phyloP scores from a whole-genome alignment of 108 stramenopile genomes.

The Fragilaria radians region DNA sequence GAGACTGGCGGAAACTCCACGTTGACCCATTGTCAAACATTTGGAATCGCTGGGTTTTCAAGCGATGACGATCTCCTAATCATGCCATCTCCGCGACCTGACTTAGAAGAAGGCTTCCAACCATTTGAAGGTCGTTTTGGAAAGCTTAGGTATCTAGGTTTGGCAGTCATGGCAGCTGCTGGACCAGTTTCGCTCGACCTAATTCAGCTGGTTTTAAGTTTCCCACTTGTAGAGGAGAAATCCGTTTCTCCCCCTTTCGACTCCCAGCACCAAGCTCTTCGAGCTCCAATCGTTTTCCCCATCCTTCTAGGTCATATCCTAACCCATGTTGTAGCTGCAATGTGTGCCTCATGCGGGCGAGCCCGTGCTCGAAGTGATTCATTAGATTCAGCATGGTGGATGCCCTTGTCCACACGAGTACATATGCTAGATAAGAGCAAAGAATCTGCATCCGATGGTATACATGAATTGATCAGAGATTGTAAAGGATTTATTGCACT shows the following conservation, averaged over 20 bases:
- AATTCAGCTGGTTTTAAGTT: slow-evolving; percentile 66
- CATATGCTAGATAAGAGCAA: slow-evolving; percentile 11
- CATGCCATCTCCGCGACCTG: slow-evolving; percentile 43
- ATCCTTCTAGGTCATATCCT: slow-evolving; percentile 67
- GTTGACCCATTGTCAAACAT: slow-evolving; percentile 54
- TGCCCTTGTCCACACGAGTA: slow-evolving; percentile 34
- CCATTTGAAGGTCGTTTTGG: slow-evolving; percentile 76
- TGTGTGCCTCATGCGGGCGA: slow-evolving; percentile 67
- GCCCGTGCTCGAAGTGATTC: slow-evolving; percentile 52
- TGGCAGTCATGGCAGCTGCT: slow-evolving; percentile 70
- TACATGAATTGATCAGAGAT: slow-evolving; percentile 42
- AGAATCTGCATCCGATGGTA: slow-evolving; percentile 16
- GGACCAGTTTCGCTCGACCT: slow-evolving; percentile 74
- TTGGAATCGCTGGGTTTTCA: slow-evolving; percentile 46
- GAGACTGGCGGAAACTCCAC: slow-evolving; percentile 8
- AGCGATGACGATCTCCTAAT: slow-evolving; percentile 47
- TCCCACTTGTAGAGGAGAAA: too few species aligned
- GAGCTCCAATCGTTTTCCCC: slow-evolving; percentile 72
- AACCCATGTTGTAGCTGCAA: slow-evolving; percentile 70
- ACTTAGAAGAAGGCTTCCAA: slow-evolving; percentile 59
- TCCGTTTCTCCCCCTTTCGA: background rate
- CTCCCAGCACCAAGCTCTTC: background rate
- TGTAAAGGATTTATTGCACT: slow-evolving; percentile 63
- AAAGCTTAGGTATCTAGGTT: slow-evolving; percentile 60
- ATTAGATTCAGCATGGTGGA: slow-evolving; percentile 35